Conservation (phyloP, 495 filamentous ascomycete genomes). For the Penicillium paradoxum region DNA sequence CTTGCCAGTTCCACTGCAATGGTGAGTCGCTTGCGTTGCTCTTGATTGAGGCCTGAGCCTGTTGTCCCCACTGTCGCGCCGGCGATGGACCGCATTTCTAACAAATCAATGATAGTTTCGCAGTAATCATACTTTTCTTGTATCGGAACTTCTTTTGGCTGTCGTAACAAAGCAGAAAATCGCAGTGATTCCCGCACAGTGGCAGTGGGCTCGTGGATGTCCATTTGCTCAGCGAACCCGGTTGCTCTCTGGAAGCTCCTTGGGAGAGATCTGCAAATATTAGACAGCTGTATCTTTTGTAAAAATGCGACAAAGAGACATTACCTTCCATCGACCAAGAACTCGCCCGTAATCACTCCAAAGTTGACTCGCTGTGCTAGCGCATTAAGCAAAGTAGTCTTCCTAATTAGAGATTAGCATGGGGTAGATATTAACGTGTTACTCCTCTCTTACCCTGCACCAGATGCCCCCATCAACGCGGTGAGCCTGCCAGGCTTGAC, state of each 20-base stretch:
- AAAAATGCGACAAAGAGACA: not conserved
- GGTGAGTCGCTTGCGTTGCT: slow-evolving; percentile 60
- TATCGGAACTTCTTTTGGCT: slow-evolving; percentile 49
- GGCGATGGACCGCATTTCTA: slow-evolving; percentile 56
- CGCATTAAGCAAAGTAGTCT: slow-evolving; percentile 53
- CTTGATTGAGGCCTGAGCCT: slow-evolving; percentile 52
- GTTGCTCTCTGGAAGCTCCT: slow-evolving; percentile 48
- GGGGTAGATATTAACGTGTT: not conserved
- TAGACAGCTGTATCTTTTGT: not conserved
- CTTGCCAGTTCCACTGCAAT: slow-evolving; percentile 67
- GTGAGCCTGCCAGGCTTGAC: slow-evolving; percentile 68
- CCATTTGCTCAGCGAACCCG: slow-evolving; percentile 60
- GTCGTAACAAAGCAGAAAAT: slow-evolving; percentile 57
- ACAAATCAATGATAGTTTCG: slow-evolving; percentile 52
- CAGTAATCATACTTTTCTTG: slow-evolving; percentile 61
- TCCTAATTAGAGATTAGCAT: slow-evolving; percentile 23
- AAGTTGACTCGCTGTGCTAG: slow-evolving; percentile 52
- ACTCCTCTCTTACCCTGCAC: slow-evolving; percentile 46
- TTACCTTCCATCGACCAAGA: slow-evolving; percentile 51
- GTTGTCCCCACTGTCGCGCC: slow-evolving; percentile 51
- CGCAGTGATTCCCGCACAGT: slow-evolving; percentile 58
- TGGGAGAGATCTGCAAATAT: slow-evolving; percentile 33
- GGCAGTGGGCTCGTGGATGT: slow-evolving; percentile 56
- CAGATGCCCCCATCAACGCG: slow-evolving; percentile 63
- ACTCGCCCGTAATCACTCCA: slow-evolving; percentile 46